Base-by-base conservation (phyloP, 495 filamentous ascomycete species). In the Parachaetomium inaequale region DNA sequence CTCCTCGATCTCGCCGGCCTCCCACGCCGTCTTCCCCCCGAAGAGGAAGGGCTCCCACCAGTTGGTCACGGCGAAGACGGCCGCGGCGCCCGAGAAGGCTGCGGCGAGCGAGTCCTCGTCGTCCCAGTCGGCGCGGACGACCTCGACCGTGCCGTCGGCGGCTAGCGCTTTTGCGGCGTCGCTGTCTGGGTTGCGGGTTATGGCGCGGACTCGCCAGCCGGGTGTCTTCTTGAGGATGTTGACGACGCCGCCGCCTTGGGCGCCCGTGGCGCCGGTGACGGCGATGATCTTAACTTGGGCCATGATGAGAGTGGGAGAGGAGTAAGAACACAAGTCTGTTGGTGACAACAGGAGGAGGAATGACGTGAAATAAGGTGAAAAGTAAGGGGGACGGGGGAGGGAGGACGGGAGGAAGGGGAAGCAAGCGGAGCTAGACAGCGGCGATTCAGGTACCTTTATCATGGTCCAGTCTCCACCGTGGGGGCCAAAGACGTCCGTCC, bases 71-170 rank as follows among this genome's bases (percentile, higher is more conserved):
- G 62, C 58, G 19, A 64, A 63, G 25, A 62, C 45, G 3, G 59
- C 61, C 1, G 51, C 29, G 11, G 29, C 64, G 14, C 62, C 58
- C 21, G 28, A 23, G 40, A 68, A 66, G 3, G 63, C 66, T 21
- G 50, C 29, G 25, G 25, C 25, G 3, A 68, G 40, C 19, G 52
- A 63, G 6, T 21, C 49, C 23, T 62, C 42, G 34, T 72, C 62
- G 52, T 72, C 65, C 0, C 65, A 50, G 56, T 73, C 64, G 0
- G 59, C 72, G 19, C 58, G 47, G 21, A 70, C 68, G n/a, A 66
- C 58, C 45, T 69, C 62, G 11, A 69, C 58, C 17, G 34, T 7
- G 36, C 62, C 63, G 14, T 64, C 50, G 40, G 63, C 42, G 17
- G 66, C 43, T 12, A 68, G 46, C 32, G 54, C 45, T 34, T 68